These are phyloP conservation scores for Arachis hypogaea DNA, from an alignment of 306 rosid species.

Conservation along the genomic window DNA sequence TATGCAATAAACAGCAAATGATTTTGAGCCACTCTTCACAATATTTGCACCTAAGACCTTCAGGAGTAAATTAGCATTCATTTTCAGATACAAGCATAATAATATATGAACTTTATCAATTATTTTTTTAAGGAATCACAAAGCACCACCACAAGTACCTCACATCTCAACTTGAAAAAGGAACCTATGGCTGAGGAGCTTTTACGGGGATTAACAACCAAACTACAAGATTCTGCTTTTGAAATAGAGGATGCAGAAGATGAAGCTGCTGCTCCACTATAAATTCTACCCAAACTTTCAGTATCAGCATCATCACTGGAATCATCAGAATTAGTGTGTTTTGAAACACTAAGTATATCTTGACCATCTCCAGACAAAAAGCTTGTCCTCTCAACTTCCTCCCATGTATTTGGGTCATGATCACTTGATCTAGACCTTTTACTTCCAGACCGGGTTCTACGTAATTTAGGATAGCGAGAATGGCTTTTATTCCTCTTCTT, in stretches of 20 bases:
- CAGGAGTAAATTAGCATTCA: slow-evolving; percentile 47
- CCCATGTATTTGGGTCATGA: slow-evolving; percentile 63
- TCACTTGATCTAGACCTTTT: slow-evolving; percentile 69
- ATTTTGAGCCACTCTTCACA: slow-evolving; percentile 92
- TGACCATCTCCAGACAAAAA: slow-evolving; percentile 95
- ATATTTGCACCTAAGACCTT: slow-evolving; percentile 98
- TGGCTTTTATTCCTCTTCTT: slow-evolving; percentile 68
- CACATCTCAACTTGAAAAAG: slow-evolving; percentile 91
- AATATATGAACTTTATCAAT: slow-evolving; percentile 26
- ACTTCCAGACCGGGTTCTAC: slow-evolving; percentile 58
- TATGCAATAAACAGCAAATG: slow-evolving; percentile 95
- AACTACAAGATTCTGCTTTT: slow-evolving; percentile 44
- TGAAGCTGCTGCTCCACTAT: slow-evolving; percentile 88
- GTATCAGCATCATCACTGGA: slow-evolving; percentile 76
- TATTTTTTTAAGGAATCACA: slow-evolving; percentile 27
- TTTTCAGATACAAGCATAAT: slow-evolving; percentile 35
- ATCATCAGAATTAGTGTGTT: slow-evolving; percentile 54
- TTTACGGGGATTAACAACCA: slow-evolving; percentile 57
- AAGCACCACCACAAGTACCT: slow-evolving; percentile 60
- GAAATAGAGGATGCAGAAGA: slow-evolving; percentile 67
- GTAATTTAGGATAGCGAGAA: slow-evolving; percentile 50
- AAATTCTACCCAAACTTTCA: slow-evolving; percentile 72
- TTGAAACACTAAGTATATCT: slow-evolving; percentile 75
- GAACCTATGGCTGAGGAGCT: slow-evolving; percentile 67
- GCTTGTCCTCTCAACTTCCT: slow-evolving; percentile 94